Evolutionary conservation across 257 asterid species (phyloP), one percentile per base, ranked within the genome.

Genomic region (Nicotiana attenuata): DNA sequence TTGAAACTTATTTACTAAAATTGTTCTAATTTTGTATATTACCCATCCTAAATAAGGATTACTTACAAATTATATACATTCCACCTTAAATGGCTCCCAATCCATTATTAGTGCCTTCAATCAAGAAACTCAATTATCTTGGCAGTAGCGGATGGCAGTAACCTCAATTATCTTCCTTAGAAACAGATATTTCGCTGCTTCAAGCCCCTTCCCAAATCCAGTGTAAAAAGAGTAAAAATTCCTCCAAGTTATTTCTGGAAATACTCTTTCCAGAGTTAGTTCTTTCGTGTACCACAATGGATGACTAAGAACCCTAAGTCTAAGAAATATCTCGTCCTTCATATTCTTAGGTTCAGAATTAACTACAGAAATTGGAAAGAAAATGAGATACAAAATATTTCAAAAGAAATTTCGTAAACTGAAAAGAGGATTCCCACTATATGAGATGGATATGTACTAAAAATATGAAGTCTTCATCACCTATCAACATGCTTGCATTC

Each of bases 191-290:
- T 33, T 71, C 13, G 35, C 14, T 71, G 59, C 35, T 71, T 71
- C 78, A 71, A 71, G 59, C 59, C 14, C 59, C 78, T 71, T 69
- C 41, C 78, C 24, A n/a, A 71, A 56, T 20, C 78, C 59, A 7
- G 35, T 71, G 20, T 31, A 71, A 20, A 69, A 71, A 31, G 47
- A 71, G 59, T 11, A 20, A 71, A 71, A 20, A 3, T 2, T 3
- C 47, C 78, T 71, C 78, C 78, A 71, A 20, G 14, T 71, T 5
- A 71, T 71, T 71, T 71, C 57, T 41, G 59, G 59, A 71, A 71
- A 71, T 71, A 13, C 47, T 35, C 78, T 71, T 71, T 68, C 56
- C 77, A 41, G 14, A 41, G 35, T 69, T 69, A 69, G 77, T 71
- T 71, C 7, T 38, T 38, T 45, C 31, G 7, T 20, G 59, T 41